A percentile compares a stretch with the other conserved stretches of the same genome.
phyloP scores from a whole-genome alignment of 2,329 filamentous ascomycete genomes.

The Cryphonectria parasitica region DNA sequence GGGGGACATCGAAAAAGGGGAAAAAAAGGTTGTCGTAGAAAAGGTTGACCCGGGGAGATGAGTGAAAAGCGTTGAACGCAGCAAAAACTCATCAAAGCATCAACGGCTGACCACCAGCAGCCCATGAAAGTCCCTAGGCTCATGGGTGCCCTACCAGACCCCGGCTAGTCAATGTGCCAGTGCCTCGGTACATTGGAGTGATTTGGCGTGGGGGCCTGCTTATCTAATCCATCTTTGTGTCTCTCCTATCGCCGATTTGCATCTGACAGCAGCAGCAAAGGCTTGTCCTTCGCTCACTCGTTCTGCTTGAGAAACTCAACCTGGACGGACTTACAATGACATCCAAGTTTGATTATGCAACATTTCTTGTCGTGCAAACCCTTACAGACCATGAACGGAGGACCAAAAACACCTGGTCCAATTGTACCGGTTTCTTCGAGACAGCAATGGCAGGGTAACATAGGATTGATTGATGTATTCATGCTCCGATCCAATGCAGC shows the following conservation, averaged over 20 bases:
- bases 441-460: not conserved
- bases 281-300: not conserved
- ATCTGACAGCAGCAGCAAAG: not conserved
- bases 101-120: not conserved
- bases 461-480: not conserved
- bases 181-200: not conserved
- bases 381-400: not conserved
- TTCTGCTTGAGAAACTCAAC: not conserved
- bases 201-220: not conserved
- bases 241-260: not conserved
- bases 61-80: conserved; percentile 2
- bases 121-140: not conserved
- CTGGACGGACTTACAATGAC: not conserved
- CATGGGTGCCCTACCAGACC: not conserved
- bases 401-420: not conserved
- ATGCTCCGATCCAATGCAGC: not conserved
- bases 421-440: not conserved
- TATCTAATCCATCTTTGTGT: not conserved
- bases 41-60: not conserved
- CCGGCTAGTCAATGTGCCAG: not conserved
- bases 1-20: not conserved
- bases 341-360: not conserved
- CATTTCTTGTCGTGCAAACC: not conserved
- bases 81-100: conserved; percentile 9
- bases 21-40: not conserved